These are phyloP conservation scores for Vitis hybrid DNA, from an alignment of 177 flowering plant genomes.

Conservation along the genomic window DNA sequence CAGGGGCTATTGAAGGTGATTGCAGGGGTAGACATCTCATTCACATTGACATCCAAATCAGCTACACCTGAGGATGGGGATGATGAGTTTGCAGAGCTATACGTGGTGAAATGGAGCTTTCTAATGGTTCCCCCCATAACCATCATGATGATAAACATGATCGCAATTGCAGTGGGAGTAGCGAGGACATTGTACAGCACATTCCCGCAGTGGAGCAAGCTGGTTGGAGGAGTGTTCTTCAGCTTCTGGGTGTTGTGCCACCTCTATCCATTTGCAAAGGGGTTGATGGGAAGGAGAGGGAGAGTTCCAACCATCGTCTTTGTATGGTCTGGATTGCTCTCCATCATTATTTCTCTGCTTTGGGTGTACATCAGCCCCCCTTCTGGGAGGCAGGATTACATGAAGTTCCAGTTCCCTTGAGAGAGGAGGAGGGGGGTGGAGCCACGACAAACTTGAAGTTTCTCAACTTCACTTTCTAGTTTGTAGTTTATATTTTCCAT, in stretches of 20 bases:
- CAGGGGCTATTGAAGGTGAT: constrained; percentile 84
- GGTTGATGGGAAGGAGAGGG: constrained; percentile 87
- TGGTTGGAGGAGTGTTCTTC: constrained; percentile 92
- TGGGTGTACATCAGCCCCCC: constrained; percentile 78
- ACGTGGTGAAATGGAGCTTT: constrained; percentile 71
- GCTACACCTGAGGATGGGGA: constrained; percentile 68
- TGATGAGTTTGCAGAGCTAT: constrained; percentile 81
- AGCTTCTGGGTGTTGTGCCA: constrained; percentile 91
- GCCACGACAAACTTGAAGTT: constrained; percentile 14
- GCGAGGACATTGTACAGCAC: constrained; percentile 81
- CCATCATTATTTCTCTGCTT: constrained; percentile 72
- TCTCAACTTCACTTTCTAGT: constrained; percentile 19
- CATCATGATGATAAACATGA: constrained; percentile 76
- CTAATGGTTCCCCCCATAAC: constrained; percentile 87
- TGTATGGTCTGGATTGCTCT: constrained; percentile 83
- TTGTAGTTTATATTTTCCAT: not conserved
- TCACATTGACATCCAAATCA: constrained; percentile 85
- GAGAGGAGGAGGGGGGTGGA: not conserved
- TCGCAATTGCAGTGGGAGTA: constrained; percentile 75
- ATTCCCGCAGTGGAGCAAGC: constrained; percentile 88
- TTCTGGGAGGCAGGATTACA: constrained; percentile 36
- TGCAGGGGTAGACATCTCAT: constrained; percentile 86
- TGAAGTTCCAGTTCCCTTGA: constrained; percentile 58
- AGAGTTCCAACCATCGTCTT: constrained; percentile 78
- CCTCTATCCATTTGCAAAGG: constrained; percentile 89